These are phyloP conservation scores for Colletotrichum trifolii DNA, from an alignment of 2,329 filamentous ascomycete species.

Conservation along the genomic window DNA sequence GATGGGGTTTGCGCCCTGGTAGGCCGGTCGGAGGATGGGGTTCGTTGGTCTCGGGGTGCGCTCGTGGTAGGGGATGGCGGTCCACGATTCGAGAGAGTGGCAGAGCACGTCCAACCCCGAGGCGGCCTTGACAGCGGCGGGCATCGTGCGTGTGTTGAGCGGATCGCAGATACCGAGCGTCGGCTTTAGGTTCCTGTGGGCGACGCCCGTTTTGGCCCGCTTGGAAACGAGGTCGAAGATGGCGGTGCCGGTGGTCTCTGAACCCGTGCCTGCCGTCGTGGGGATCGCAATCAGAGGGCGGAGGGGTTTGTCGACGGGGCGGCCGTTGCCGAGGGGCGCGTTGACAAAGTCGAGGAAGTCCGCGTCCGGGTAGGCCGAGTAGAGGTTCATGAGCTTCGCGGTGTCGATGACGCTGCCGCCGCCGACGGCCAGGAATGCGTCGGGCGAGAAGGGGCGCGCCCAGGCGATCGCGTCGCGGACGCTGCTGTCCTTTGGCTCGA, in stretches of 20 bases:
- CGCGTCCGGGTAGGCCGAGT: constrained; percentile 88
- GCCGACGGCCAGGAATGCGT: constrained; percentile 93
- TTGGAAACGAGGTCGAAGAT: constrained; percentile 95
- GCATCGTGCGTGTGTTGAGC: constrained; percentile 96
- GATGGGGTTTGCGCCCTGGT: constrained; percentile 97
- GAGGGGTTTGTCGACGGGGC: constrained; percentile 77
- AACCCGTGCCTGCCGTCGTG: constrained; percentile 86
- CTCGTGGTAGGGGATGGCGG: constrained; percentile 93
- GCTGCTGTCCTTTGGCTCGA: constrained; percentile 95
- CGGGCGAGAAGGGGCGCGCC: constrained; percentile 81
- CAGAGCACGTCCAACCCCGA: constrained; percentile 96
- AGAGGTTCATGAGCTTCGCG: constrained; percentile 98
- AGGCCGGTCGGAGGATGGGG: constrained; percentile 90
- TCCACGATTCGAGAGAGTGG: constrained; percentile 96
- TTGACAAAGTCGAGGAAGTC: constrained; percentile 99
- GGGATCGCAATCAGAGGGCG: constrained; percentile 85
- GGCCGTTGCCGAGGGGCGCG: constrained; percentile 87
- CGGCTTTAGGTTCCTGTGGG: constrained; percentile 94
- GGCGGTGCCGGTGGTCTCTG: constrained; percentile 95
- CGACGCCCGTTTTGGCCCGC: constrained; percentile 94
- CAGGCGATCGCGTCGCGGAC: constrained; percentile 91
- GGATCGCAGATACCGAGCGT: constrained; percentile 88
- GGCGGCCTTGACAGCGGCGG: constrained; percentile 88
- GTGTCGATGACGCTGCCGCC: constrained; percentile 97
- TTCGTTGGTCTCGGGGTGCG: constrained; percentile 86